Evolutionary conservation across 257 asterid species (phyloP).

Genomic region (Knoxia roxburghii): DNA sequence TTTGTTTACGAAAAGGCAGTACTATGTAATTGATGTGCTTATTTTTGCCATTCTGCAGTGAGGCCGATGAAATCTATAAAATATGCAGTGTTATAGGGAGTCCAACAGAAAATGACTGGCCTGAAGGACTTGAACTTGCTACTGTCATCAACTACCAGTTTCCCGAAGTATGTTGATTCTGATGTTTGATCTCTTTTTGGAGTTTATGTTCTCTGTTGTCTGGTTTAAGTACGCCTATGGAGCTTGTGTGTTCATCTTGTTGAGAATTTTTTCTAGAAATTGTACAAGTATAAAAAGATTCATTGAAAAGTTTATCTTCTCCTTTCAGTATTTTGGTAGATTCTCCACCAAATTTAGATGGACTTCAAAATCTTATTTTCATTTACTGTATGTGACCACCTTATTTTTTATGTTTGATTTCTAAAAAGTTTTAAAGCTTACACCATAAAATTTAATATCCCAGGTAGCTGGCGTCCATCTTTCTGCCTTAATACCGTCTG

Average conservation of each 20-base stretch:
- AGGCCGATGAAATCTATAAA: slow-evolving; percentile 88
- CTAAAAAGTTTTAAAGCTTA: too few species aligned
- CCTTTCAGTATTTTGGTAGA: neutral
- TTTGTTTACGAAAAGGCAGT: neutral
- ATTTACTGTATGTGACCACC: neutral
- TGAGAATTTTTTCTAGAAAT: too few species aligned
- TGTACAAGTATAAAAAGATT: neutral
- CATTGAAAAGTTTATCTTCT: neutral
- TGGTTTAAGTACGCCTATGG: too few species aligned
- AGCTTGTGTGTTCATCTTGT: neutral
- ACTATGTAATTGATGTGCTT: neutral
- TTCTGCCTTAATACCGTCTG: slow-evolving; percentile 61
- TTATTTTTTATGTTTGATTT: neutral
- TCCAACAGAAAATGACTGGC: slow-evolving; percentile 66
- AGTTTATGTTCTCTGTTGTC: neutral
- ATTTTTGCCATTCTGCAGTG: slow-evolving; percentile 41
- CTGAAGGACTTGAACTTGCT: slow-evolving; percentile 85
- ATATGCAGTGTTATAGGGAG: slow-evolving; percentile 82
- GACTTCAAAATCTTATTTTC: neutral
- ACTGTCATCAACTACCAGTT: slow-evolving; percentile 66
- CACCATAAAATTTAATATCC: neutral
- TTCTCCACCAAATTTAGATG: neutral
- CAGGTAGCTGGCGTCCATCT: slow-evolving; percentile 41
- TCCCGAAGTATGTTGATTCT: slow-evolving; percentile 48
- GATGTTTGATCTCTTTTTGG: neutral